Evolutionary conservation across 805 yeast species (phyloP).

Genomic region (Phaffomyces thermotolerans): DNA sequence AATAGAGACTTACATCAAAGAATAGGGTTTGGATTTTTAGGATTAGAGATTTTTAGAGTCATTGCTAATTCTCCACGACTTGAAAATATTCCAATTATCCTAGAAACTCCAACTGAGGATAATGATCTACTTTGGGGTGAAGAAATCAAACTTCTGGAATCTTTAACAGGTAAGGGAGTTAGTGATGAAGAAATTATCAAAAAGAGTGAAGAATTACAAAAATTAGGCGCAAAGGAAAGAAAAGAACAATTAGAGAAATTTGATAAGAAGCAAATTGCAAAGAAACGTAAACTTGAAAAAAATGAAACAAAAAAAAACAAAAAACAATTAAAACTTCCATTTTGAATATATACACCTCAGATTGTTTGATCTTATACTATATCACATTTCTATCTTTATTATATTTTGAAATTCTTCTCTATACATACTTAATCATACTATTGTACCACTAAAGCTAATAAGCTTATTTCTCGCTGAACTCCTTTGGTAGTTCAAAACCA

Average conservation of each 20-base stretch:
- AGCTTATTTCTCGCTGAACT: not conserved
- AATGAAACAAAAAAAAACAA: constrained; percentile 4
- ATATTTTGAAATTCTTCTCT: too few relatives aligned
- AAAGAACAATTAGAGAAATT: constrained; percentile 59
- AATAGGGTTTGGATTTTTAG: constrained; percentile 83
- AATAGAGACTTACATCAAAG: constrained; percentile 88
- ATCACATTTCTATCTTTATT: too few relatives aligned
- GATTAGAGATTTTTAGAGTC: constrained; percentile 74
- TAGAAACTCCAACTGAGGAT: constrained; percentile 78
- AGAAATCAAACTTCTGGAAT: constrained; percentile 76
- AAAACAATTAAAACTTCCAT: constrained; percentile 3
- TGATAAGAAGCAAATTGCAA: constrained; percentile 42
- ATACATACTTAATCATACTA: too few relatives aligned
- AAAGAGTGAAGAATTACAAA: constrained; percentile 43
- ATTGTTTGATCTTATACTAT: too few relatives aligned
- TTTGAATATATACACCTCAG: not conserved
- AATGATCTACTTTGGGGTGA: constrained; percentile 66
- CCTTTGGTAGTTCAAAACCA: constrained; percentile 67
- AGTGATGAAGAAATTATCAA: constrained; percentile 50
- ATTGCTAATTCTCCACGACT: constrained; percentile 64
- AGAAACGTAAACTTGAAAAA: constrained; percentile 18
- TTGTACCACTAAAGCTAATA: too few relatives aligned
- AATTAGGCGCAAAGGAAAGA: constrained; percentile 62
- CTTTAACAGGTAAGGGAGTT: constrained; percentile 53
- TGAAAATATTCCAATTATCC: constrained; percentile 62